These are phyloP conservation scores for Hymenoscyphus repandus DNA, from an alignment of 2,329 filamentous ascomycete species.

Conservation along the genomic window DNA sequence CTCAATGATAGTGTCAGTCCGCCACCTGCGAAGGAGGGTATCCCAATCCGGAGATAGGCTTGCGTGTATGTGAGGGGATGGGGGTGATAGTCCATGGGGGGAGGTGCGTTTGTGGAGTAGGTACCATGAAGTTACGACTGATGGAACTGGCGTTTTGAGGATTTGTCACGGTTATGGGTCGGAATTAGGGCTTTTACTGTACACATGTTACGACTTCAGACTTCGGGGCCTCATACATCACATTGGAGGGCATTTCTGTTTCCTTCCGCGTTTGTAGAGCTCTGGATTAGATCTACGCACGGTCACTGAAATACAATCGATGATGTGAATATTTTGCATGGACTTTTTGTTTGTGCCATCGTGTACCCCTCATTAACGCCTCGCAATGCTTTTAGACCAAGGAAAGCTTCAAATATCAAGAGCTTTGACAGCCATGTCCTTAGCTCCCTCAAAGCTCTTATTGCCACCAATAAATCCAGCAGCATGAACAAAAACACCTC, in stretches of 20 bases:
- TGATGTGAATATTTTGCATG: background rate
- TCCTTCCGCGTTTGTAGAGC: constrained; percentile 1
- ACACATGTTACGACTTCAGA: constrained; percentile 20
- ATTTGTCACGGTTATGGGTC: constrained; percentile 13
- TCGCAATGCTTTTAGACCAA: constrained; percentile 17
- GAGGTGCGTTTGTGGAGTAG: constrained; percentile 2
- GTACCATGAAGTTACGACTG: constrained; percentile 14
- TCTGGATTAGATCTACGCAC: background rate
- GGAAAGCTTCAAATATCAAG: constrained; percentile 37
- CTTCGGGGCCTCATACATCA: constrained; percentile 1
- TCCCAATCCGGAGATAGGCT: constrained; percentile 59
- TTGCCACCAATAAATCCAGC: constrained; percentile 96
- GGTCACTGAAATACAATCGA: background rate
- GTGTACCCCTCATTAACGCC: constrained; percentile 17
- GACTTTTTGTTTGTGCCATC: background rate
- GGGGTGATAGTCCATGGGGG: background rate
- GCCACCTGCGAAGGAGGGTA: constrained; percentile 43
- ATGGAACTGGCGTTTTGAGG: constrained; percentile 25
- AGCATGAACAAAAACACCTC: constrained; percentile 89
- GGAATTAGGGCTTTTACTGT: constrained; percentile 16
- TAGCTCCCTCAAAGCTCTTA: constrained; percentile 80
- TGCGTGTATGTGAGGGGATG: background rate
- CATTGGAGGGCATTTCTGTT: constrained; percentile 7
- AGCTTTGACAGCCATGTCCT: constrained; percentile 78
- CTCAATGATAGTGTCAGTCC: constrained; percentile 36